These are phyloP conservation scores for Kodamaea sp. DNA, from an alignment of 1,139 yeast species.

Conservation along the genomic window DNA sequence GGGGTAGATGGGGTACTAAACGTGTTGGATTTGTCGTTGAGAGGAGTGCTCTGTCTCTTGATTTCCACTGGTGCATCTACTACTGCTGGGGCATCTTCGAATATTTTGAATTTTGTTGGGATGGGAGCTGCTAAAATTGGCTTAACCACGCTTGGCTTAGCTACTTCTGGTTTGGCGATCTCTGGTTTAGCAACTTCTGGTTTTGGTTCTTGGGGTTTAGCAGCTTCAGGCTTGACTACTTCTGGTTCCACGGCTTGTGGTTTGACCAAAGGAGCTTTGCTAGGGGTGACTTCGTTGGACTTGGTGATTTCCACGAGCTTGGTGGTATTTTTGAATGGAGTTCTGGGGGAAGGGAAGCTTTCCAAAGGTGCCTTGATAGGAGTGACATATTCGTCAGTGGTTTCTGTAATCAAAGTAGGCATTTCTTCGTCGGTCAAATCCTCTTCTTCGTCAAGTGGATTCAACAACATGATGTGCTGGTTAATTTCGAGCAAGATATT, in stretches of 20 bases:
- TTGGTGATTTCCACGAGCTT: conserved; percentile 2
- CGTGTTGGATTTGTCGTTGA: conserved; percentile 28
- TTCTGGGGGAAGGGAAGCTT: conserved; percentile 10
- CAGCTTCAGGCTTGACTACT: neutral
- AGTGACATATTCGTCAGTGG: conserved; percentile 4
- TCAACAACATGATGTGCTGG: conserved; percentile 57
- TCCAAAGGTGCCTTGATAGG: conserved; percentile 10
- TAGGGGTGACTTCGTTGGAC: conserved; percentile 16
- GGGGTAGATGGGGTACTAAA: conserved; percentile 18
- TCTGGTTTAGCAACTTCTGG: neutral
- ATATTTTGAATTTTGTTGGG: conserved; percentile 14
- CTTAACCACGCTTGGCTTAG: neutral
- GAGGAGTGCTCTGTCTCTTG: conserved; percentile 22
- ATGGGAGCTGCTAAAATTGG: conserved; percentile 13
- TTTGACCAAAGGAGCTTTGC: conserved; percentile 11
- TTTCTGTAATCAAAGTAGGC: conserved; percentile 22
- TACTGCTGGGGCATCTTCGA: conserved; percentile 13
- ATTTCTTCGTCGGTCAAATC: conserved; percentile 45
- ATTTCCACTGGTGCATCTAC: conserved; percentile 7
- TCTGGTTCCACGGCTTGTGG: conserved; percentile 2
- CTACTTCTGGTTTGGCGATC: too few relatives aligned
- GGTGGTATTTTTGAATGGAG: conserved; percentile 12
- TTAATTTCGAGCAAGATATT: conserved; percentile 65
- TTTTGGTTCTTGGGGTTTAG: neutral
- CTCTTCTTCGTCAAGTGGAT: conserved; percentile 47